Conservation (phyloP, 805 yeast species). For the Candida vartiovaarae region DNA sequence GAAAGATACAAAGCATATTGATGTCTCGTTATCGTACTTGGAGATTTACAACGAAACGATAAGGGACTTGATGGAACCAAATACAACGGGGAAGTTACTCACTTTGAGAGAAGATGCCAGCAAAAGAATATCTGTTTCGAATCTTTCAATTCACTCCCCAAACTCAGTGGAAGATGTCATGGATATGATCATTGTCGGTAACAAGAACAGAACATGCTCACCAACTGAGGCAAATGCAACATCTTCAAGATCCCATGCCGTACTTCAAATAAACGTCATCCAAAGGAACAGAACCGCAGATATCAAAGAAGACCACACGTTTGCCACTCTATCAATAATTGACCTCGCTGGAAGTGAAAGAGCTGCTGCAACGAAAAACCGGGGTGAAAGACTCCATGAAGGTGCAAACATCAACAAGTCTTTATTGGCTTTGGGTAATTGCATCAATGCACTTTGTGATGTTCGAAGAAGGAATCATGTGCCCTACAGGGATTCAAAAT, state of each 20-base stretch:
- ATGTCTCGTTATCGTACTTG: slow-evolving; percentile 62
- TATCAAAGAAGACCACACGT: slow-evolving; percentile 57
- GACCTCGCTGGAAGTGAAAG: slow-evolving; percentile 95
- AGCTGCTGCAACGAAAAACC: slow-evolving; percentile 81
- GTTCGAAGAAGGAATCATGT: slow-evolving; percentile 61
- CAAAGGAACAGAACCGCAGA: slow-evolving; percentile 57
- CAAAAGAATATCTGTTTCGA: slow-evolving; percentile 61
- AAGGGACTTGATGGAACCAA: slow-evolving; percentile 67
- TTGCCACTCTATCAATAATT: slow-evolving; percentile 78
- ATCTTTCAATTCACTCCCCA: slow-evolving; percentile 59
- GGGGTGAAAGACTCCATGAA: slow-evolving; percentile 76
- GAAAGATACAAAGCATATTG: slow-evolving; percentile 48
- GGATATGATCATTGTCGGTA: slow-evolving; percentile 70
- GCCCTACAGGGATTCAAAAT: slow-evolving; percentile 86
- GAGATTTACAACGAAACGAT: slow-evolving; percentile 92
- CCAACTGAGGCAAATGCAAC: slow-evolving; percentile 90
- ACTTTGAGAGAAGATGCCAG: slow-evolving; percentile 67
- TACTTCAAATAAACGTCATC: slow-evolving; percentile 68
- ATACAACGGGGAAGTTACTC: slow-evolving; percentile 36
- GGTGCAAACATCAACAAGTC: slow-evolving; percentile 94
- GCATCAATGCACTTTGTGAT: slow-evolving; percentile 87
- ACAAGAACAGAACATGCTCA: slow-evolving; percentile 69
- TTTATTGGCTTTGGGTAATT: slow-evolving; percentile 82
- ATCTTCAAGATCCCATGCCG: slow-evolving; percentile 92
- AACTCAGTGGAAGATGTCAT: slow-evolving; percentile 61